Conservation (phyloP, 2,329 filamentous ascomycete species). For the Periconia sp. region DNA sequence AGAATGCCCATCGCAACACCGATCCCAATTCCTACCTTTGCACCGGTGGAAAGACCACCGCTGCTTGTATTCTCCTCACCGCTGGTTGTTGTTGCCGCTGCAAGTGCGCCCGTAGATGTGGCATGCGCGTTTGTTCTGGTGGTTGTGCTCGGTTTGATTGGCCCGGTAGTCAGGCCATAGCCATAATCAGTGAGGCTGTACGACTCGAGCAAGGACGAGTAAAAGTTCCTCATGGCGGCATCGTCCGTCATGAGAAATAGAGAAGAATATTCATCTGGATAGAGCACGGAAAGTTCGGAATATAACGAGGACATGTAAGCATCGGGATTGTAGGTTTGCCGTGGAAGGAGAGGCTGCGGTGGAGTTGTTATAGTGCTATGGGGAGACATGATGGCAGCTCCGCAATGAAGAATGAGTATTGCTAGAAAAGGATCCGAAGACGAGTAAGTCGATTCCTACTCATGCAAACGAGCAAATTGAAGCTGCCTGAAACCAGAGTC, state of each 20-base stretch:
- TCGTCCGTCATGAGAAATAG: slow-evolving; percentile 2
- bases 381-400: slow-evolving; percentile 2
- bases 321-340: slow-evolving; percentile 8
- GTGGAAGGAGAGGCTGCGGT: not conserved
- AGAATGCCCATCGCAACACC: slow-evolving; percentile 10
- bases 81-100: not conserved
- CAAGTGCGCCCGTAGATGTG: not conserved
- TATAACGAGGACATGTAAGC: slow-evolving; percentile 3
- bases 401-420: not conserved
- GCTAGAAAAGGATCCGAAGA: not conserved
- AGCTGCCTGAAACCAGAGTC: no score
- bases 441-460: not conserved
- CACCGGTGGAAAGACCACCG: slow-evolving; percentile 12
- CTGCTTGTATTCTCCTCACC: not conserved
- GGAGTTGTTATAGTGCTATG: slow-evolving; percentile 2
- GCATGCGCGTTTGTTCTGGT: not conserved
- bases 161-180: not conserved
- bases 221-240: not conserved
- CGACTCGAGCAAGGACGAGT: slow-evolving; percentile 2
- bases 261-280: slow-evolving; percentile 8
- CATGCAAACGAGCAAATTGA: no score
- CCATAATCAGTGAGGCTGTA: not conserved
- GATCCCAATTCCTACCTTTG: slow-evolving; percentile 19
- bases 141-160: not conserved
- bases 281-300: slow-evolving; percentile 12